A percentile compares a stretch with the other conserved stretches of the same genome.
phyloP scores from a whole-genome alignment of 2,329 filamentous ascomycete species.

The Fusarium bulbicola region DNA sequence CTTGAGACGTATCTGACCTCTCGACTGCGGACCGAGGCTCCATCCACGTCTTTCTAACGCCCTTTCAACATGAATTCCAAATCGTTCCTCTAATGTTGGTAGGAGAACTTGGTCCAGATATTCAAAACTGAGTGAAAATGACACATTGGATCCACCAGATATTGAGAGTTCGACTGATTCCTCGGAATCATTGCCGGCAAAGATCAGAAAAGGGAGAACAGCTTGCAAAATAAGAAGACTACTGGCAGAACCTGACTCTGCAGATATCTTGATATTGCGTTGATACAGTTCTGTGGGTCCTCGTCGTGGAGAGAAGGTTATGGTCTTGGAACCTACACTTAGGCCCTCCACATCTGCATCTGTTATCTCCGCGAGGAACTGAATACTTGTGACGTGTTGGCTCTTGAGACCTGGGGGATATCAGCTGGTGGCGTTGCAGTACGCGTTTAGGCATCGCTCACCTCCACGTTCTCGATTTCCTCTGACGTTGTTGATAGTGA shows the following conservation, averaged over 20 bases:
- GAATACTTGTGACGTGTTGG: conserved; percentile 67
- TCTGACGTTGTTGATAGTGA: conserved; percentile 64
- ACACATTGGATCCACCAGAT: conserved; percentile 67
- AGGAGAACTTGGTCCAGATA: conserved; percentile 70
- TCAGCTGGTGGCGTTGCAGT: conserved; percentile 6
- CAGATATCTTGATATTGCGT: conserved; percentile 59
- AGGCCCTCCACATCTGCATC: conserved; percentile 61
- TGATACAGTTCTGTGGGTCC: conserved; percentile 51
- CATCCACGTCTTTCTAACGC: conserved; percentile 59
- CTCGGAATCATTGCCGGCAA: conserved; percentile 55
- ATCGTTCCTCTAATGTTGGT: conserved; percentile 61
- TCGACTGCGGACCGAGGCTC: conserved; percentile 54
- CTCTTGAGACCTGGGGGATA: conserved; percentile 62
- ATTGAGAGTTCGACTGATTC: conserved; percentile 61
- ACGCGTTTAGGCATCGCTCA: conserved; percentile 22
- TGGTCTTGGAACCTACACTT: conserved; percentile 58
- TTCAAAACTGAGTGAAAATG: conserved; percentile 66
- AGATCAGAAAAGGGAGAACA: conserved; percentile 66
- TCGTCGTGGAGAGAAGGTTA: conserved; percentile 57
- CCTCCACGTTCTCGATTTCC: conserved; percentile 58
- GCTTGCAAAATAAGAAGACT: conserved; percentile 68
- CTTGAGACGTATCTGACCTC: conserved; percentile 57
- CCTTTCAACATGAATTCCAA: conserved; percentile 58
- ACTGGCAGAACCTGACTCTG: conserved; percentile 62
- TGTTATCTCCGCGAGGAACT: conserved; percentile 62